phyloP scores from a whole-genome alignment of 495 filamentous ascomycete genomes.

The Neurospora intermedia region DNA sequence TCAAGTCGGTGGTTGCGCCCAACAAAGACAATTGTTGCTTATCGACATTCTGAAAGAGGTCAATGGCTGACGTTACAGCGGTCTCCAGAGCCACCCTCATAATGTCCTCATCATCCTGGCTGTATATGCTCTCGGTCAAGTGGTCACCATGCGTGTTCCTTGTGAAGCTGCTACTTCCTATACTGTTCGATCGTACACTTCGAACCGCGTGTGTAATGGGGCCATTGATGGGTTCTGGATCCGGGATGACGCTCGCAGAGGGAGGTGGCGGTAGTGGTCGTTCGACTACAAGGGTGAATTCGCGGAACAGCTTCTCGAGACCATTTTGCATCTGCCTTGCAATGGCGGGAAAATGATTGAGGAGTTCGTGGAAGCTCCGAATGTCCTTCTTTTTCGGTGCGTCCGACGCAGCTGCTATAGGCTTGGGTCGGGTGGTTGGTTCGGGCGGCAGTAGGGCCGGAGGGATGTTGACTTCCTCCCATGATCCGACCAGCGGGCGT shows the following conservation, averaged over 20 bases:
- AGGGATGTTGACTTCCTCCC: constrained; percentile 59
- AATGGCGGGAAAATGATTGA: constrained; percentile 92
- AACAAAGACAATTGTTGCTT: constrained; percentile 89
- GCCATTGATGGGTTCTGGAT: constrained; percentile 35
- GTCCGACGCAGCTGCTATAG: constrained; percentile 25
- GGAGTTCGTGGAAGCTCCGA: constrained; percentile 77
- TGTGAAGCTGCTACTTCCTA: constrained; percentile 17
- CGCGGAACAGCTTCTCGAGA: constrained; percentile 78
- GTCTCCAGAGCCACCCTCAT: constrained; percentile 82
- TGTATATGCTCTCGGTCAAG: constrained; percentile 33
- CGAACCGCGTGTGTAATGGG: constrained; percentile 41
- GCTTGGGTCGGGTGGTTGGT: constrained; percentile 18
- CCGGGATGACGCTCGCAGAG: constrained; percentile 44
- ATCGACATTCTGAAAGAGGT: constrained; percentile 90
- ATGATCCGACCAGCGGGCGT: constrained; percentile 74
- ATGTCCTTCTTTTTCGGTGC: constrained; percentile 75
- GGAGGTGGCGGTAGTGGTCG: constrained; percentile 73
- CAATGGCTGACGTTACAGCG: constrained; percentile 85
- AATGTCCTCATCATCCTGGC: constrained; percentile 77
- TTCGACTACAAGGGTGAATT: constrained; percentile 77
- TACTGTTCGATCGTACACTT: constrained; percentile 37
- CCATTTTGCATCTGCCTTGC: constrained; percentile 93
- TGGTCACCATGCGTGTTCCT: constrained; percentile 12
- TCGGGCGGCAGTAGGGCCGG: constrained; percentile 44
- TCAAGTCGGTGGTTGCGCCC: constrained; percentile 86